These are phyloP conservation scores for Coccomyxa subellipsoidea DNA, from an alignment of 163 green algal species.

Conservation along the genomic window DNA sequence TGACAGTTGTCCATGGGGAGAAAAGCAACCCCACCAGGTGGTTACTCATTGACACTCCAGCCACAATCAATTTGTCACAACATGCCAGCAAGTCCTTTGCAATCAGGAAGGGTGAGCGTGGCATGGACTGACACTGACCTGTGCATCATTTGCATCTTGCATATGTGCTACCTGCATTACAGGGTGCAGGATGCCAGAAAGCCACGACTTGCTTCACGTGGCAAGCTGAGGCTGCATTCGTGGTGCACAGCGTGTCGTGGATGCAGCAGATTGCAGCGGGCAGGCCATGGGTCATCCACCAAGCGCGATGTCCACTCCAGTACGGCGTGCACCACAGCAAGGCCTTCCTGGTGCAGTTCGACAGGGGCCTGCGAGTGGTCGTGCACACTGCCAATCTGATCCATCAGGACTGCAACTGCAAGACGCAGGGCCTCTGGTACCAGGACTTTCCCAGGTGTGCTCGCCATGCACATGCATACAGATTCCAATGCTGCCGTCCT, in stretches of 20 bases:
- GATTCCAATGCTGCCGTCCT: too few relatives aligned
- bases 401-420: conserved; percentile 75
- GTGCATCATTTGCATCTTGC: too few relatives aligned
- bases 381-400: conserved; percentile 84
- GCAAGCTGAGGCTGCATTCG: background rate
- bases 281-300: background rate
- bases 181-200: background rate
- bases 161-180: too few relatives aligned
- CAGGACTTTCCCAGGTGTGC: conserved; percentile 61
- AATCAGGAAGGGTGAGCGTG: too few relatives aligned
- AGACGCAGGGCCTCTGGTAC: conserved; percentile 63
- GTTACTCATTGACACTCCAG: background rate
- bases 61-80: background rate
- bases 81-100: background rate
- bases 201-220: too few relatives aligned
- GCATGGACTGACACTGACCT: too few relatives aligned
- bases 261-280: background rate
- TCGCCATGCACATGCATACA: too few relatives aligned
- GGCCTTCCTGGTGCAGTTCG: conserved; percentile 57
- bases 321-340: conserved; percentile 23
- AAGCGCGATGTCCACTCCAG: background rate
- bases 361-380: conserved; percentile 63
- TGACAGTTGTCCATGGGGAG: conserved; percentile 57
- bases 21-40: background rate
- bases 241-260: background rate